Base-by-base conservation (phyloP, 768 basidiomycete species). In the Serendipita vermifera region DNA sequence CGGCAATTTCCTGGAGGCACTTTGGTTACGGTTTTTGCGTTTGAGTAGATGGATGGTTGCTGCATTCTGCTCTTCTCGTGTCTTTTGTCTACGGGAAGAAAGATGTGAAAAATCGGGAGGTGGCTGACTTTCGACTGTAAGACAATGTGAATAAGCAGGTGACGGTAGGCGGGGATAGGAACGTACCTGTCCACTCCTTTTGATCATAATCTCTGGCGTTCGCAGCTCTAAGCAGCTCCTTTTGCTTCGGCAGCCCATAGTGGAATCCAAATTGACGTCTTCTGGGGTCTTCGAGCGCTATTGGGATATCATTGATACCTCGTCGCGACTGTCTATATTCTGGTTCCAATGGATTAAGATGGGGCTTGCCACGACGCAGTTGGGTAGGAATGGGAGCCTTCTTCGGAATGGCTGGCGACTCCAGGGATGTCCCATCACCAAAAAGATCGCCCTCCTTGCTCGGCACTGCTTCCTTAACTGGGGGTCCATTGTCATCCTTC, bases 161-260 rank as follows among this genome's bases (percentile, higher is more conserved):
- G 46, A 51, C 5, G n/a, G 32, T n/a, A 7, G 29, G 5, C 20
- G n/a, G 11, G 27, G 9, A 7, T 22, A 20, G 20, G 32, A 51
- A 15, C 46, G n/a, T 15, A 51, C 46, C 9, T 11, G 11, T 29
- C 46, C 46, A 51, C 29, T 15, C 24, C 32, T 4, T 22, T 51
- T 51, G 46, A 27, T 51, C 46, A 51, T 51, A 20, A 11, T 31
- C 46, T 22, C 46, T 20, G 5, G 46, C 46, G 32, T 51, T 51
- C 15, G 46, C 46, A 7, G 46, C 46, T n/a, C 7, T 31, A 7
- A 51, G 22, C n/a, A 51, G 46, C 22, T 31, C 22, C 35, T 51
- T 51, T n/a, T 51, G 46, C 46, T 51, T 51, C 2, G 46, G 46
- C 32, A 51, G 27, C 2, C 46, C 46, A 27, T 51, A 51, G 46